These are phyloP conservation scores for Cenchrus fungigraminus DNA, from an alignment of 176 grass and related monocot species.

Conservation along the genomic window DNA sequence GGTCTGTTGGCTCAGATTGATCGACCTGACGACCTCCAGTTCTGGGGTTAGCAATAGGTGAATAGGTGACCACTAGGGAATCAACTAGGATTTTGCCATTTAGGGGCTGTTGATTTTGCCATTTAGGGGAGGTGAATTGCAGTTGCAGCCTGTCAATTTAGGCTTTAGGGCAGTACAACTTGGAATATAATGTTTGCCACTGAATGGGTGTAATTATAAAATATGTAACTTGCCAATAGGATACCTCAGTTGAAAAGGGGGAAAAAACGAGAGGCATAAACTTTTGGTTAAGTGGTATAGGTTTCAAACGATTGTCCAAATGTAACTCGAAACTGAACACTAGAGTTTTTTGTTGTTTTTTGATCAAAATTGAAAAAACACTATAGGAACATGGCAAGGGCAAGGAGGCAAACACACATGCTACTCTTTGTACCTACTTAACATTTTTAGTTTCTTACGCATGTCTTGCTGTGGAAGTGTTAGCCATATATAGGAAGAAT, in stretches of 20 bases:
- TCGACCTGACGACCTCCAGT: slow-evolving; percentile 23
- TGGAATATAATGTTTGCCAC: slow-evolving; percentile 39
- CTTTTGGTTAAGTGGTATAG: neutral
- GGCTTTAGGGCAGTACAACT: slow-evolving; percentile 34
- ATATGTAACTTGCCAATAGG: slow-evolving; percentile 37
- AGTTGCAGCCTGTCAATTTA: slow-evolving; percentile 22
- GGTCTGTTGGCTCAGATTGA: slow-evolving; percentile 20
- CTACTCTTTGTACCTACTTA: neutral
- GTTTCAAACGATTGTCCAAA: slow-evolving; percentile 2
- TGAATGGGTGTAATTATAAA: slow-evolving; percentile 43
- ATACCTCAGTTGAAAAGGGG: slow-evolving; percentile 22
- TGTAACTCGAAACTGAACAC: slow-evolving; percentile 9
- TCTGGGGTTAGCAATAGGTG: slow-evolving; percentile 28
- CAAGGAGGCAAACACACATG: neutral
- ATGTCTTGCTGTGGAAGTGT: slow-evolving; percentile 5
- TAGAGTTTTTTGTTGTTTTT: neutral
- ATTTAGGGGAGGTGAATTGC: slow-evolving; percentile 23
- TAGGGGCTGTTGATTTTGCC: neutral
- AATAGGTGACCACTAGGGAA: slow-evolving; percentile 31
- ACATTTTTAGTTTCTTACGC: neutral
- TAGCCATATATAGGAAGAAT: neutral
- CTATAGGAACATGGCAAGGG: neutral
- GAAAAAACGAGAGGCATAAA: slow-evolving; percentile 8
- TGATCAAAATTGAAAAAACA: too few species aligned
- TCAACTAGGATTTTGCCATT: slow-evolving; percentile 13